Evolutionary conservation across 2,329 filamentous ascomycete genomes (phyloP).

Genomic region (Arachnomyces sp.): DNA sequence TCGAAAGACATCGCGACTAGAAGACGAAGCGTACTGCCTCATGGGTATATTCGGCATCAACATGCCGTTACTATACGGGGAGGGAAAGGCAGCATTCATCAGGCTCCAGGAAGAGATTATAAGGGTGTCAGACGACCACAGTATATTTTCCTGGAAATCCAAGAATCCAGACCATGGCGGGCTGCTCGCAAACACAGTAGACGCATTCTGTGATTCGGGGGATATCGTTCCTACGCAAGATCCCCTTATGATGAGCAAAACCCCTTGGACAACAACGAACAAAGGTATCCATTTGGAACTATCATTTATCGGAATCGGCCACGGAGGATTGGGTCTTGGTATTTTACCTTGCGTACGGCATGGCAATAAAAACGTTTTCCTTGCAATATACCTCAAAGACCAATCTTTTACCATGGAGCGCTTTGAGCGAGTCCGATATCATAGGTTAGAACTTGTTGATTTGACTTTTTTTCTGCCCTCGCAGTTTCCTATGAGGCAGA

Average conservation of each 20-base stretch:
- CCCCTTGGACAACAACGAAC: background rate
- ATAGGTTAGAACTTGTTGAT: no score
- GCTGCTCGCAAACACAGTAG: no score
- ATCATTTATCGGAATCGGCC: background rate
- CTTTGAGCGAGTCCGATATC: no score
- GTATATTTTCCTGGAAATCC: constrained; percentile 11
- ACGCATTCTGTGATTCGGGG: background rate
- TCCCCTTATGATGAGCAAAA: background rate
- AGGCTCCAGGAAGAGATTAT: constrained; percentile 15
- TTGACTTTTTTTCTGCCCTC: no score
- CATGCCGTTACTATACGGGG: constrained; percentile 39
- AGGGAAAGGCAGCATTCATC: constrained; percentile 19
- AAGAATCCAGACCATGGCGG: background rate
- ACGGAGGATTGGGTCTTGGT: background rate
- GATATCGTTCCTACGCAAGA: background rate
- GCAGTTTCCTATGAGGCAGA: no score
- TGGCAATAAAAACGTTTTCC: no score
- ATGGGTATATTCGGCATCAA: constrained; percentile 38
- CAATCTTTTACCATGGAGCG: no score
- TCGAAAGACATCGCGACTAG: constrained; percentile 24
- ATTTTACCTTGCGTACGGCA: no score
- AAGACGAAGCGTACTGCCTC: constrained; percentile 40
- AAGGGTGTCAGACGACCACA: constrained; percentile 9
- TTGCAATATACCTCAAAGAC: no score
- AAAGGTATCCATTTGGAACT: constrained; percentile 1